Evolutionary conservation across 768 basidiomycete species (phyloP).

Genomic region (Hydnum rufescens): DNA sequence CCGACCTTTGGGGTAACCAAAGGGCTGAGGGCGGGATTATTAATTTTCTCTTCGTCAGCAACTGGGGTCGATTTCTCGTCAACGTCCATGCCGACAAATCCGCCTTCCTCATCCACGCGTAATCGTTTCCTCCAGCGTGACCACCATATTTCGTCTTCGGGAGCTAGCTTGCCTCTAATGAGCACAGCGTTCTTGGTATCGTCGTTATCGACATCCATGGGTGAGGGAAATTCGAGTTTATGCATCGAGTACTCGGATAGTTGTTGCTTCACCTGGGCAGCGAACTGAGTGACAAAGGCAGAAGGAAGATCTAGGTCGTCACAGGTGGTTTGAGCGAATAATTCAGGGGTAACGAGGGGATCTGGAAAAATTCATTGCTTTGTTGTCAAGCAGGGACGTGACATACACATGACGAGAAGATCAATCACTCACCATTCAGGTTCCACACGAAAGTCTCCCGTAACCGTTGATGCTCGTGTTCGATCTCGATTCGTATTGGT

Average conservation of each 20-base stretch:
- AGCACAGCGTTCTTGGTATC: conserved; percentile 19
- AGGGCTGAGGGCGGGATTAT: conserved; percentile 6
- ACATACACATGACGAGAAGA: too few relatives aligned
- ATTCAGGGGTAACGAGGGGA: conserved; percentile 70
- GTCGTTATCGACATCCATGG: conserved; percentile 8
- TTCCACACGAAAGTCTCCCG: conserved; percentile 98
- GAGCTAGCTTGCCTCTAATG: conserved; percentile 26
- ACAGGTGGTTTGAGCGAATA: conserved; percentile 75
- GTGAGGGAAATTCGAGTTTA: neutral
- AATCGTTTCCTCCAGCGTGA: conserved; percentile 45
- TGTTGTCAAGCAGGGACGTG: neutral
- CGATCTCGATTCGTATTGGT: conserved; percentile 90
- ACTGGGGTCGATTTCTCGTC: conserved; percentile 14
- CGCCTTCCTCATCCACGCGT: conserved; percentile 19
- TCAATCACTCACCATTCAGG: conserved; percentile 48
- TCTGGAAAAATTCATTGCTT: conserved; percentile 28
- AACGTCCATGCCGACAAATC: conserved; percentile 18
- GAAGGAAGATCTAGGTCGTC: conserved; percentile 72
- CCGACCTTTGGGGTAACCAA: conserved; percentile 3
- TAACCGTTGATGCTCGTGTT: conserved; percentile 84
- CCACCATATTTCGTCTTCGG: conserved; percentile 43
- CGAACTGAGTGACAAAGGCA: conserved; percentile 44
- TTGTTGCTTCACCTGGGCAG: conserved; percentile 75
- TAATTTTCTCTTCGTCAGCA: conserved; percentile 13
- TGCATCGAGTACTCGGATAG: conserved; percentile 51